Evolutionary conservation across 169 alveolate genomes (phyloP), one percentile per base, ranked within the genome.

Genomic region (Eimeria praecox): DNA sequence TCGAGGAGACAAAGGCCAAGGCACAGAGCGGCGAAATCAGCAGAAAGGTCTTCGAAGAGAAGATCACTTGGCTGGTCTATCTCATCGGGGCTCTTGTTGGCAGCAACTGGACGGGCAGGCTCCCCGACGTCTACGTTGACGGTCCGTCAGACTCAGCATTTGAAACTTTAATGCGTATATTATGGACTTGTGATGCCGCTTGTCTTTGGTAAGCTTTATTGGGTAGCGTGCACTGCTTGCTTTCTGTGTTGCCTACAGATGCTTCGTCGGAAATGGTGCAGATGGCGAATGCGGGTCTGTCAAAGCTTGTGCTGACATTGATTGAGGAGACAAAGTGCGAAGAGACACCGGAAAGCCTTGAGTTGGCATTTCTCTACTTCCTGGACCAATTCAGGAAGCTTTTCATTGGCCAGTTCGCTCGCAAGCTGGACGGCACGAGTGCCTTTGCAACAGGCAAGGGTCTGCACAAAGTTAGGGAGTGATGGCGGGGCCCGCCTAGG

Each of bases 371-470:
- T 95, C 97, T 98, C 62, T 98, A 98, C 94, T 98, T 98, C 97
- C 95, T 98, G 97, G 99, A 98, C 75, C 98, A 98, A 95, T 98
- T 98, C 95, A 97, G 99, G 69, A 98, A 98, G 97, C 98, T 98
- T 44, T 97, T 95, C 95, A 98, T 98, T 49, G 98, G 99, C 35
- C 99, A 98, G 95, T 98, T 86, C 64, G 92, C 92, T 24, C 92
- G 92, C 80, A 86, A 52, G 12, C 92, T 44, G 56, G 92, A 86
- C 46, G 69, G 40, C 59, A 52, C 92, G 80, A 86, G 92, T 44
- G 92, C 75, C 44, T 86, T 86, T 30, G 92, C 92, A 20, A 59
- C 92, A 56, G 92, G 92, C 46, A 59, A 27, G 78, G 59, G 73
- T 30, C 30, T 42, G 87, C 64, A 42, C 59, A 9, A 5, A 22